A percentile compares a stretch with the other conserved stretches of the same genome.
Conservation (phyloP, 768 basidiomycete species). For the Pulveroboletus sp. region DNA sequence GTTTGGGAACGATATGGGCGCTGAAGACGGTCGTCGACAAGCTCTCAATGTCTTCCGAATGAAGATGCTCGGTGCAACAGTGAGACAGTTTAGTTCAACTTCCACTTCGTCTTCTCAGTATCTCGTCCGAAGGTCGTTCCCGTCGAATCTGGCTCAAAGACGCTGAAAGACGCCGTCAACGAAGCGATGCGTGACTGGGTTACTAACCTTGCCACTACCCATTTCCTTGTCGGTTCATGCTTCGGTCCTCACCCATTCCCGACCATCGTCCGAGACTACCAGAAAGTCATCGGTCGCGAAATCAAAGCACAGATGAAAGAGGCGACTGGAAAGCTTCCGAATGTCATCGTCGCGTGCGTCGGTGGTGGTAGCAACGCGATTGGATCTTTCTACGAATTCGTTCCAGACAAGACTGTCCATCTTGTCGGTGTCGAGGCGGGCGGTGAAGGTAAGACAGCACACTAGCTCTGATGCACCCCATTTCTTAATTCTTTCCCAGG, state of each 20-base stretch:
- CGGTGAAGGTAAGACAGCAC: slow-evolving; percentile 68
- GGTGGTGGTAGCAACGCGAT: slow-evolving; percentile 98
- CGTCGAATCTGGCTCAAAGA: slow-evolving; percentile 88
- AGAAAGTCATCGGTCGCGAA: slow-evolving; percentile 90
- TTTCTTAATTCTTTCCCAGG: slow-evolving; percentile 33
- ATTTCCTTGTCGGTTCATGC: slow-evolving; percentile 95
- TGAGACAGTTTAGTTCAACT: slow-evolving; percentile 21
- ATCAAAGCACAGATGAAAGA: slow-evolving; percentile 83
- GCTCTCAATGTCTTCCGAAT: slow-evolving; percentile 98
- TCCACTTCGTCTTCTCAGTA: neutral
- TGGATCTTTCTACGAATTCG: slow-evolving; percentile 96
- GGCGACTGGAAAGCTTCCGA: slow-evolving; percentile 78
- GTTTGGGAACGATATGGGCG: too few relatives aligned
- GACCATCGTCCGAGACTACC: slow-evolving; percentile 97
- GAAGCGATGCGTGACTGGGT: slow-evolving; percentile 99
- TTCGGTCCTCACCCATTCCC: slow-evolving; percentile 99
- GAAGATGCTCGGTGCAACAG: slow-evolving; percentile 93
- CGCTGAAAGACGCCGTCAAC: slow-evolving; percentile 97
- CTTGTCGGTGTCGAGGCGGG: slow-evolving; percentile 96
- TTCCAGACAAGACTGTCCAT: slow-evolving; percentile 77
- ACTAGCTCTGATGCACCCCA: too few relatives aligned
- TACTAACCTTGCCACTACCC: slow-evolving; percentile 87
- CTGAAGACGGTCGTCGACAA: slow-evolving; percentile 94
- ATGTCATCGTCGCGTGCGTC: slow-evolving; percentile 93
- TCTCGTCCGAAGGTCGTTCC: slow-evolving; percentile 70